Conservation (phyloP, 257 asterid species). For the Marsdenia floribunda region DNA sequence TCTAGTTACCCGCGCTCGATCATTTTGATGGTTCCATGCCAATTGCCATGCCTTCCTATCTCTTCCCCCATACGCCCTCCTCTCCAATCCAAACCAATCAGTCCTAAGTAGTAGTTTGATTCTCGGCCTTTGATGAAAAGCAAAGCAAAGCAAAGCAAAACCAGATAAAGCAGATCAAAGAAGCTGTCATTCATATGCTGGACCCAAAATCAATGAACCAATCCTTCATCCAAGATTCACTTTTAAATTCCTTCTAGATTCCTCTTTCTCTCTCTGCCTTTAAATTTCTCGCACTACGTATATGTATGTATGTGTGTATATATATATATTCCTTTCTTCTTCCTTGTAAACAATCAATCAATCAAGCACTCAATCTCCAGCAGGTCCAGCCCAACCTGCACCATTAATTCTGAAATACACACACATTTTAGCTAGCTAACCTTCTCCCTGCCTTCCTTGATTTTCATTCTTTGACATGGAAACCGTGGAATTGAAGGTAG, state of each 20-base stretch:
- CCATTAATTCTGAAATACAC: not conserved
- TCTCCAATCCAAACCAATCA: not conserved
- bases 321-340: not conserved
- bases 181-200: not conserved
- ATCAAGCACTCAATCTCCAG: no score
- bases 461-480: conserved; percentile 16
- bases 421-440: no score
- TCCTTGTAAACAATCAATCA: not conserved
- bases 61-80: not conserved
- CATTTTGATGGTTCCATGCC: not conserved
- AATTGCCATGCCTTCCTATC: not conserved
- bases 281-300: not conserved
- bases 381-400: not conserved
- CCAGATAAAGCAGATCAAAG: conserved; percentile 20
- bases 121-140: conserved; percentile 10
- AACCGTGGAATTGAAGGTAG: conserved; percentile 48
- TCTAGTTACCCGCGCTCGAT: no score
- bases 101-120: not conserved
- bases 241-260: conserved; percentile 14
- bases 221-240: conserved; percentile 30
- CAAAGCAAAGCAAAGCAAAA: conserved; percentile 26
- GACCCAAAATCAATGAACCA: not conserved
- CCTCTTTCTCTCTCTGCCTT: not conserved
- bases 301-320: not conserved
- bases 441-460: not conserved